Conservation (phyloP, 83 land plant genomes). For the Picea abies region DNA sequence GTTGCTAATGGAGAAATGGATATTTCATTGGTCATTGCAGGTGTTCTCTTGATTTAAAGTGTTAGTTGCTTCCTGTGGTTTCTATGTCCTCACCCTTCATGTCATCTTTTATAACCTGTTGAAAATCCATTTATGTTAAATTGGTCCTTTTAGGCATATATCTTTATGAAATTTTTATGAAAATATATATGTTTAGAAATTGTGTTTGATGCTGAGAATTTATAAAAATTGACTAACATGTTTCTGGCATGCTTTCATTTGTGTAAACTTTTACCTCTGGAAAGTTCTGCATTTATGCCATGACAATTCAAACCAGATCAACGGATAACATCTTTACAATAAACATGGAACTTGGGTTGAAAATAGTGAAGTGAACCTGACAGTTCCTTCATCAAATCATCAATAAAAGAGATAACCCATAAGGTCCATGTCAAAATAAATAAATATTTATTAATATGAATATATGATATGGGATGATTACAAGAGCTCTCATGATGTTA, state of each 20-base stretch:
- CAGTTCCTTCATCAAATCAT: too few relatives aligned
- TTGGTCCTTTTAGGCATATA: background rate
- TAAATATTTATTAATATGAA: too few relatives aligned
- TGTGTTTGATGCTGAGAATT: background rate
- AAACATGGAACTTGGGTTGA: background rate
- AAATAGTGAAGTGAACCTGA: background rate
- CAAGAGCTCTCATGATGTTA: too few relatives aligned
- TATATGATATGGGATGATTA: too few relatives aligned
- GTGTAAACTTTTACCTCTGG: too few relatives aligned
- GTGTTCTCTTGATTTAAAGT: constrained; percentile 23
- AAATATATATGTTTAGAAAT: background rate
- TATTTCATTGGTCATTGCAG: constrained; percentile 76
- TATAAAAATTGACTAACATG: background rate
- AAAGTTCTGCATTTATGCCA: too few relatives aligned
- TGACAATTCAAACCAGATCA: too few relatives aligned
- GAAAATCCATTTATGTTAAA: background rate
- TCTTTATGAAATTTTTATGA: background rate
- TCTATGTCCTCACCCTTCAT: background rate
- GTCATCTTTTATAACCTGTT: background rate
- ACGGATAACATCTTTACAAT: background rate
- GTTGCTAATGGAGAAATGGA: constrained; percentile 18
- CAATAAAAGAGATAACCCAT: too few relatives aligned
- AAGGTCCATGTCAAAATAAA: too few relatives aligned
- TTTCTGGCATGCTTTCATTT: background rate
- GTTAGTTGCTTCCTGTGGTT: background rate